These are phyloP conservation scores for Cladosporium sp. DNA, from an alignment of 2,329 filamentous ascomycete species.

Conservation along the genomic window DNA sequence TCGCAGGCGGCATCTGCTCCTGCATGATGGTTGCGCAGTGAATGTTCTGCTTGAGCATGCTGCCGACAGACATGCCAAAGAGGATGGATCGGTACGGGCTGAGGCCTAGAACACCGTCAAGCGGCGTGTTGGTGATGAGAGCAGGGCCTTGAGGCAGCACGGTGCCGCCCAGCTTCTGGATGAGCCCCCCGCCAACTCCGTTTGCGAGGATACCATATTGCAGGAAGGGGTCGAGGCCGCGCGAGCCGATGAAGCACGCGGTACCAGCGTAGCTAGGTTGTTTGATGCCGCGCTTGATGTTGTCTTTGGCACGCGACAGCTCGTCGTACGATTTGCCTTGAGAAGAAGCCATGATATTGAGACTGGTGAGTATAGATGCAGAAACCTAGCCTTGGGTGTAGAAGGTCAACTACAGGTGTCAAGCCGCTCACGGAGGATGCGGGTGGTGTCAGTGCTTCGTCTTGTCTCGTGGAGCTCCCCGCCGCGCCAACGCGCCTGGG, in stretches of 20 bases:
- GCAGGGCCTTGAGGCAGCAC: conserved; percentile 38
- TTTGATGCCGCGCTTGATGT: conserved; percentile 37
- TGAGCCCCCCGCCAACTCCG: conserved; percentile 35
- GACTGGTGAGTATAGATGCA: not conserved
- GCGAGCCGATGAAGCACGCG: conserved; percentile 39
- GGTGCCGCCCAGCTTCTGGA: conserved; percentile 42
- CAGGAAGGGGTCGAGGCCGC: conserved; percentile 42
- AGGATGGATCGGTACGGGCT: conserved; percentile 48
- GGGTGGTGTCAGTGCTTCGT: not conserved
- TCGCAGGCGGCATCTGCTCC: conserved; percentile 44
- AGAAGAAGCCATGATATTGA: conserved; percentile 11
- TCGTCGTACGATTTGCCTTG: conserved; percentile 5
- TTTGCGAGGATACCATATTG: conserved; percentile 46
- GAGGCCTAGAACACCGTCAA: conserved; percentile 41
- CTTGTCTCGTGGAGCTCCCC: not conserved
- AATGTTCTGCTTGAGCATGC: conserved; percentile 51
- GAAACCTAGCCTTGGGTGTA: not conserved
- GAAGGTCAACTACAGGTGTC: not conserved
- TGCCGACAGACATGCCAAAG: conserved; percentile 48
- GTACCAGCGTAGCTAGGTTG: conserved; percentile 34
- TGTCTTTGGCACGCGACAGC: conserved; percentile 14
- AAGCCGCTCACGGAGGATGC: not conserved
- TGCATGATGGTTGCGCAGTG: conserved; percentile 44
- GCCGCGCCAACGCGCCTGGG: not conserved
- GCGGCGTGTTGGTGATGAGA: conserved; percentile 33